Evolutionary conservation across 495 filamentous ascomycete genomes (phyloP), one percentile per base, ranked within the genome.

Genomic region (Parathielavia appendiculata): DNA sequence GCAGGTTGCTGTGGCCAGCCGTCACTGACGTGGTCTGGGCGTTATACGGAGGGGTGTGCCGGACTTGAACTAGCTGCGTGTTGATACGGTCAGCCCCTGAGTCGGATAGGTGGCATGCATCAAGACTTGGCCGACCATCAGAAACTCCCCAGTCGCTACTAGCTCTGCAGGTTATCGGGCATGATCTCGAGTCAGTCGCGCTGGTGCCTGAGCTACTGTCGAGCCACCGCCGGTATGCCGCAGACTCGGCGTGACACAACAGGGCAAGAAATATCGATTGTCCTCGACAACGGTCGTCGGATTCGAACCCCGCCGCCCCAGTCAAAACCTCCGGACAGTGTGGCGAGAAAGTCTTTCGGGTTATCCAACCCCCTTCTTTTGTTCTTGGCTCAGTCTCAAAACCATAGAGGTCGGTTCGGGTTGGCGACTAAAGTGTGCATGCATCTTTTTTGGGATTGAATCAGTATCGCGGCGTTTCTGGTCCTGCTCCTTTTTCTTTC

Each of bases 1-100:
- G 17, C 50, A 49, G 5, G 38, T 38, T 11, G 54, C 61, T 59
- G 61, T 62, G 36, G 61, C 41, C 35, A 59, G 40, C 58, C 61
- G 64, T 13, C 61, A 56, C 38, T 63, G 30, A 58, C 30, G 44
- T 36, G 32, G 16, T 13, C 14, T 22, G 9, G 26, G 0, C 16
- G 6, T 9, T 17, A 43, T 44, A 17, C 36, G 38, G 1, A 7
- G n/a, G n/a, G n/a, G n/a, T n/a, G 26, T 55, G 11, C 53, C 34
- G 40, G 39, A 20, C 40, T 40, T 23, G 11, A 20, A 1, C n/a
- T n/a, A n/a, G n/a, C 26, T 23, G 40, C 40, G 9, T 11, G 10
- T 0, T 22, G 9, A 20, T 32, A 23, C 0, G 4, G 46, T 32
- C 26, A n/a, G 16, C 23, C 46, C 45, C 32, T 51, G 48, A 38